Percentiles rank a stretch among this genome's conserved stretches.
phyloP scores from a whole-genome alignment of 805 yeast genomes.

The Candida coleopterorum region DNA sequence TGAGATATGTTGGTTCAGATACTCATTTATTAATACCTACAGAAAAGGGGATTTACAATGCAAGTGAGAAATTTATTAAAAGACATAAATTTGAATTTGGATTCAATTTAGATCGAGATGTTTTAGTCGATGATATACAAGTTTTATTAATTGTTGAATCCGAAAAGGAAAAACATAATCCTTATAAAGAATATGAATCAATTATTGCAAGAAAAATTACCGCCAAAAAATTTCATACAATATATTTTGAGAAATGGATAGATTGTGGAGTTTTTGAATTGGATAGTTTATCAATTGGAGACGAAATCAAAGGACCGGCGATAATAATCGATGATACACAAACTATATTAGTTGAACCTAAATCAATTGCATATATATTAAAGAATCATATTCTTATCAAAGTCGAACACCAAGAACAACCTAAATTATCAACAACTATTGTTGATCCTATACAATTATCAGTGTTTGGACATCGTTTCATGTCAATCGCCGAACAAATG shows the following conservation, averaged over 20 bases:
- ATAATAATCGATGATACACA: constrained; percentile 33
- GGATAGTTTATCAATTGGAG: constrained; percentile 18
- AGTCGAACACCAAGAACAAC: constrained; percentile 20
- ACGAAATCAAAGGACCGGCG: constrained; percentile 24
- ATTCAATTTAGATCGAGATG: constrained; percentile 29
- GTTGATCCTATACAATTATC: constrained; percentile 38
- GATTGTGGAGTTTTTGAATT: constrained; percentile 20
- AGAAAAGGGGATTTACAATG: constrained; percentile 22
- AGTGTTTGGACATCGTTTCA: constrained; percentile 38
- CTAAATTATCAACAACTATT: constrained; percentile 19
- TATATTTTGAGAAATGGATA: constrained; percentile 32
- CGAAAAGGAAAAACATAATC: constrained; percentile 45
- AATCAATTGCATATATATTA: constrained; percentile 25
- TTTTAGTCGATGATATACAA: constrained; percentile 35
- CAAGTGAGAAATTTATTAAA: constrained; percentile 19
- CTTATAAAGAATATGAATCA: constrained; percentile 34
- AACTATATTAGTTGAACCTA: constrained; percentile 29
- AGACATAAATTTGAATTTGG: constrained; percentile 34
- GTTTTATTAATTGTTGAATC: constrained; percentile 59
- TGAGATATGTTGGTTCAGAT: constrained; percentile 88
- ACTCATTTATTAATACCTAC: constrained; percentile 68
- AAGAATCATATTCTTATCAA: constrained; percentile 26
- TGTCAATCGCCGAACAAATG: constrained; percentile 41
- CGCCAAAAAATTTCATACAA: constrained; percentile 7
- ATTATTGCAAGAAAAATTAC: neutral